These are phyloP conservation scores for Trypanosoma mega DNA, from an alignment of 208 protist genomes.

Conservation along the genomic window DNA sequence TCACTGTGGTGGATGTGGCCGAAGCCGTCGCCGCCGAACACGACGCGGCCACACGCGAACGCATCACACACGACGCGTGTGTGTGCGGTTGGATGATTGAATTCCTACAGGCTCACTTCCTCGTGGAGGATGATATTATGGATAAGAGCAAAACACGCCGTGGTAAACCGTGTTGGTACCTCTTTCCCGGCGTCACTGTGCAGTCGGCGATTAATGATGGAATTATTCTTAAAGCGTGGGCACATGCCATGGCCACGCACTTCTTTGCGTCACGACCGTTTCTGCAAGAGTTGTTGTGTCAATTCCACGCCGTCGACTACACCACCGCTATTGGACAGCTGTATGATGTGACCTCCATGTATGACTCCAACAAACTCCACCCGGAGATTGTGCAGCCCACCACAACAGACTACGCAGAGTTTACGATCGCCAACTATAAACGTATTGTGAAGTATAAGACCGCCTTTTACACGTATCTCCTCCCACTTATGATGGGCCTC, in stretches of 20 bases:
- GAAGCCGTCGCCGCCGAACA: slow-evolving; percentile 34
- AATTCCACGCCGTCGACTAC: slow-evolving; percentile 92
- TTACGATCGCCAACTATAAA: slow-evolving; percentile 86
- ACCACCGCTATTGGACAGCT: slow-evolving; percentile 96
- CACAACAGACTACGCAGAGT: slow-evolving; percentile 84
- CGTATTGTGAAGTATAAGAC: slow-evolving; percentile 98
- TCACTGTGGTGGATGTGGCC: slow-evolving; percentile 80
- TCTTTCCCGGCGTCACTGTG: slow-evolving; percentile 82
- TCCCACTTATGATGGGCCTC: slow-evolving; percentile 95
- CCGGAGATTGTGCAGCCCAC: slow-evolving; percentile 56
- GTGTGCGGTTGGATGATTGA: slow-evolving; percentile 95
- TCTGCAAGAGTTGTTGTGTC: slow-evolving; percentile 87
- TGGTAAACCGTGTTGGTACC: slow-evolving; percentile 96
- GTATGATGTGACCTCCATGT: slow-evolving; percentile 93
- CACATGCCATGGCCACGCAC: slow-evolving; percentile 91
- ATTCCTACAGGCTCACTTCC: slow-evolving; percentile 96
- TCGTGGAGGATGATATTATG: slow-evolving; percentile 98
- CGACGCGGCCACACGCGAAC: slow-evolving; percentile 31
- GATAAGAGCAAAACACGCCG: slow-evolving; percentile 94
- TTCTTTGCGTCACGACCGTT: slow-evolving; percentile 87
- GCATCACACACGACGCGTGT: slow-evolving; percentile 80
- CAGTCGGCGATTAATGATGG: slow-evolving; percentile 96
- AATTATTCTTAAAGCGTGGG: slow-evolving; percentile 92
- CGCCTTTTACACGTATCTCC: slow-evolving; percentile 97
- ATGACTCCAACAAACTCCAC: slow-evolving; percentile 89